Evolutionary conservation across 345 rosid genomes (phyloP).

Genomic region (Acer saccharum): DNA sequence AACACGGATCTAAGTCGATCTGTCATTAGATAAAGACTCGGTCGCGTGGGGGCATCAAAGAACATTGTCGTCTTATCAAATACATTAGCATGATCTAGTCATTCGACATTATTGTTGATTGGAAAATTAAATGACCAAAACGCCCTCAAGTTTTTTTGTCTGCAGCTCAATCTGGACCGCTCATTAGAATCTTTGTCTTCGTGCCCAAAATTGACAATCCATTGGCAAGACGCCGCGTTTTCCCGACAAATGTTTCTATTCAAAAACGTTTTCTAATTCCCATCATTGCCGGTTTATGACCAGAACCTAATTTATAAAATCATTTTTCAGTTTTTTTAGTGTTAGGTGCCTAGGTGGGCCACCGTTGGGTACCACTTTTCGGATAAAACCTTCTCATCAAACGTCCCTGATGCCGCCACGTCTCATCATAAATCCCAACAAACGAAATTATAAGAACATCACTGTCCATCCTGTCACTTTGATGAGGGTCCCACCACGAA

Average conservation of each 20-base stretch:
- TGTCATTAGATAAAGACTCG: too few relatives aligned
- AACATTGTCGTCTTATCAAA: too few relatives aligned
- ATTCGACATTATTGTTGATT: not conserved
- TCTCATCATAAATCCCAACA: not conserved
- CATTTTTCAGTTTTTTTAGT: not conserved
- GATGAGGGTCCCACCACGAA: not conserved
- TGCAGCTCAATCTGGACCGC: not conserved
- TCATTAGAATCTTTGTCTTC: not conserved
- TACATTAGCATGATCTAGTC: too few relatives aligned
- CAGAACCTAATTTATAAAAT: too few relatives aligned
- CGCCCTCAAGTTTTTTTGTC: not conserved
- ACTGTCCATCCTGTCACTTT: not conserved
- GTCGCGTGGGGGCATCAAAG: too few relatives aligned
- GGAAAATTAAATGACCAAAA: constrained; percentile 5
- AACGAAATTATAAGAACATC: not conserved
- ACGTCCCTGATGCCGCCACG: constrained; percentile 20
- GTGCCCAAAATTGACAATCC: constrained; percentile 18
- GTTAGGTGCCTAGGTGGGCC: not conserved
- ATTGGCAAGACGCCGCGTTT: constrained; percentile 54
- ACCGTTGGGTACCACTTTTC: constrained; percentile 25
- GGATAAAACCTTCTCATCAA: constrained; percentile 15
- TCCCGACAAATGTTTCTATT: not conserved
- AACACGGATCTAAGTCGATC: too few relatives aligned
- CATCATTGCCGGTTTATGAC: too few relatives aligned
- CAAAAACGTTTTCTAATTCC: not conserved